Evolutionary conservation across 192 early-diverging fungal species (phyloP).

Genomic region (Phycomyces blakesleeanus): DNA sequence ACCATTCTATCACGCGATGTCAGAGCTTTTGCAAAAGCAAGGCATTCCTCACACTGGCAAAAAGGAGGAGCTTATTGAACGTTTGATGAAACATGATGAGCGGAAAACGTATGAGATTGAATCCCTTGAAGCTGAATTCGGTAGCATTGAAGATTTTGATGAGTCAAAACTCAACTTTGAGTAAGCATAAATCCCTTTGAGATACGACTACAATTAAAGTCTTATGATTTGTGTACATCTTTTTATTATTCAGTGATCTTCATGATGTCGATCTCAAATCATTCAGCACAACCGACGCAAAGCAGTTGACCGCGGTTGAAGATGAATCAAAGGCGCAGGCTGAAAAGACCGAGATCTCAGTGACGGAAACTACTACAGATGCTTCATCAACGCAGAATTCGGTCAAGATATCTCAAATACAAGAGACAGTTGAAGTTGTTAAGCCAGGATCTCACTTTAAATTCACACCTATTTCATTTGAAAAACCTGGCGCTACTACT

Average conservation of each 20-base stretch:
- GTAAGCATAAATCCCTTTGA: slow-evolving; percentile 23
- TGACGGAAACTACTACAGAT: neutral
- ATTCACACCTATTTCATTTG: slow-evolving; percentile 39
- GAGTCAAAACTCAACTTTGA: slow-evolving; percentile 30
- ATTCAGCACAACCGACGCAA: neutral
- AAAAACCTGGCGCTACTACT: slow-evolving; percentile 13
- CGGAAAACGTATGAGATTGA: slow-evolving; percentile 36
- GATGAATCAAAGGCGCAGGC: neutral
- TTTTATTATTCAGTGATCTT: slow-evolving; percentile 3
- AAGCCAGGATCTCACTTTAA: slow-evolving; percentile 36
- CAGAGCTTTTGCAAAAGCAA: slow-evolving; percentile 48
- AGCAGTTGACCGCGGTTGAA: neutral
- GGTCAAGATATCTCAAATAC: neutral
- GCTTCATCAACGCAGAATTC: neutral
- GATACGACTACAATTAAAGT: neutral
- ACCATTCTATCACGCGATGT: neutral
- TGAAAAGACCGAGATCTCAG: neutral
- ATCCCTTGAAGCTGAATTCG: slow-evolving; percentile 27
- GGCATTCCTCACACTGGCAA: slow-evolving; percentile 57
- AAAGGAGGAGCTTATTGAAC: slow-evolving; percentile 62
- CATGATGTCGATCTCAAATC: slow-evolving; percentile 6
- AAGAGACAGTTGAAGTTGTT: slow-evolving; percentile 1
- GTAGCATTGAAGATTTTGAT: slow-evolving; percentile 35
- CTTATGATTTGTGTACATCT: neutral
- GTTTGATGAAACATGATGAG: slow-evolving; percentile 52